A percentile compares a stretch with the other conserved stretches of the same genome.
Conservation (phyloP, 192 early-diverging fungal genomes). For the Coemansia sp. region DNA sequence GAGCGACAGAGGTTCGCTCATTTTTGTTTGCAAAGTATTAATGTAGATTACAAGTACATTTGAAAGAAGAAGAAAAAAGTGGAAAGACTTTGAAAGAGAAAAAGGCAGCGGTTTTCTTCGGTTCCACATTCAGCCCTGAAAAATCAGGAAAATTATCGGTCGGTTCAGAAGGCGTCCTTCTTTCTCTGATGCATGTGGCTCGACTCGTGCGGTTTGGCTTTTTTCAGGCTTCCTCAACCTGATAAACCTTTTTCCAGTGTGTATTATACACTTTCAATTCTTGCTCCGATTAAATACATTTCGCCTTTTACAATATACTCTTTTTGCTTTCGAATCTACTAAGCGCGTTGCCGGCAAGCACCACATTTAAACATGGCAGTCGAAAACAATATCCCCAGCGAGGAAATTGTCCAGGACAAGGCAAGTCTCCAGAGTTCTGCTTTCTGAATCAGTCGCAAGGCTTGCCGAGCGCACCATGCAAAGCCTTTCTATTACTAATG, state of each 20-base stretch:
- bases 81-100: not conserved
- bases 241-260: no score
- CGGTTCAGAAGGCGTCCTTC: no score
- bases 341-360: not conserved
- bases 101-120: not conserved
- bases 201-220: not conserved
- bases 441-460: not conserved
- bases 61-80: not conserved
- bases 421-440: conserved; percentile 28
- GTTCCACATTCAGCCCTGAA: not conserved
- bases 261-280: no score
- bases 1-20: conserved; percentile 36
- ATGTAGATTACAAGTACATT: conserved; percentile 8
- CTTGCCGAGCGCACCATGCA: not conserved
- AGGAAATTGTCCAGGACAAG: conserved; percentile 64
- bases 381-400: conserved; percentile 56
- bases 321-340: conserved; percentile 2
- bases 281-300: not conserved
- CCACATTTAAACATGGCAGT: conserved; percentile 28
- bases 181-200: not conserved
- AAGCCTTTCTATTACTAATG: not conserved
- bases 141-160: not conserved
- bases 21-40: conserved; percentile 4
- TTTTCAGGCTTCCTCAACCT: not conserved
- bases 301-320: not conserved